Percentiles rank a stretch among this genome's conserved stretches.
phyloP scores from a whole-genome alignment of 169 alveolate species.

The Cryptosporidium bovis region DNA sequence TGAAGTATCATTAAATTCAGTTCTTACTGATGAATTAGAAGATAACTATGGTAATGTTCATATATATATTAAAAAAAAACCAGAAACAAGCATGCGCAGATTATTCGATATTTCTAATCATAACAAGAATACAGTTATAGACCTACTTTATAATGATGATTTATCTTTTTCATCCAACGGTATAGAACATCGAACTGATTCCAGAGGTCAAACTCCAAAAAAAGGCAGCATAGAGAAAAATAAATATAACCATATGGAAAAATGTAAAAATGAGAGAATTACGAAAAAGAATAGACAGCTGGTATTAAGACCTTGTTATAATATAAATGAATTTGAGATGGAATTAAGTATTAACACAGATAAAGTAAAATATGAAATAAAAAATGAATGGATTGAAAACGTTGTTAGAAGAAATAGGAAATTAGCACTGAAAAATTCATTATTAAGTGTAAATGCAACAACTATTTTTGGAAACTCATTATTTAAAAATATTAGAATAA shows the following conservation, averaged over 20 bases:
- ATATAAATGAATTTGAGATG: conserved; percentile 51
- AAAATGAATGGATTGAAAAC: conserved; percentile 40
- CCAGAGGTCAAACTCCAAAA: not conserved
- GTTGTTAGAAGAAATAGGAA: conserved; percentile 10
- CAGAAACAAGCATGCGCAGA: not conserved
- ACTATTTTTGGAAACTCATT: conserved; percentile 50
- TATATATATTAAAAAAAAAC: not conserved
- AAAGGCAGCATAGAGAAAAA: not conserved
- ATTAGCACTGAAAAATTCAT: conserved; percentile 2
- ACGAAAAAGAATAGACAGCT: conserved; percentile 6
- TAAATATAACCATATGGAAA: conserved; percentile 26
- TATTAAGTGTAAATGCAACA: not conserved
- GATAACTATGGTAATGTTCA: conserved; percentile 37
- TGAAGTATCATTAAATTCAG: conserved; percentile 6
- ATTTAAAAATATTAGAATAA: conserved; percentile 13
- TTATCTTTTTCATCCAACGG: not conserved
- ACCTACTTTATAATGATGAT: conserved; percentile 3
- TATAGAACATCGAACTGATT: conserved; percentile 15
- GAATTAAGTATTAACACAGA: conserved; percentile 34
- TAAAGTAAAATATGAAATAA: conserved; percentile 7
- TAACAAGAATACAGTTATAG: conserved; percentile 8
- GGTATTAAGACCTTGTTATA: conserved; percentile 20
- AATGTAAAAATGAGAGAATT: conserved; percentile 9
- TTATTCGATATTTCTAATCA: not conserved
- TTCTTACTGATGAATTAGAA: conserved; percentile 15